Conservation (phyloP, 2,329 filamentous ascomycete genomes). For the Harringtonia lauricola region DNA sequence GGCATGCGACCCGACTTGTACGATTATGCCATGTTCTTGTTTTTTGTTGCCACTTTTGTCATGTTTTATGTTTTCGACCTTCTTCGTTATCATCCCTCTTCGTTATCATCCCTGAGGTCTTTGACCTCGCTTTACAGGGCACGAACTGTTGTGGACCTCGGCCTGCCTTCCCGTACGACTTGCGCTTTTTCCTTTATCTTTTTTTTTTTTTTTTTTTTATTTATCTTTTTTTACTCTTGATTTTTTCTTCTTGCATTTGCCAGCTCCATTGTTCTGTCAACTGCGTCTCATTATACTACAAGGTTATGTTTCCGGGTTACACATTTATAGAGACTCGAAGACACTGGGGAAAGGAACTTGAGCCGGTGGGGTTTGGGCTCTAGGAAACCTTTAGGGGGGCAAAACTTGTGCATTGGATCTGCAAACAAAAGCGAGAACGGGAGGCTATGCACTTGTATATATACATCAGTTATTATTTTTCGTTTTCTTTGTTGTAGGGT, state of each 20-base stretch:
- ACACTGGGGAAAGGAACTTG: not conserved
- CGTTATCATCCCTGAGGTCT: too few relatives aligned
- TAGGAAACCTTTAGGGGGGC: not conserved
- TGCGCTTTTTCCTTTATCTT: not conserved
- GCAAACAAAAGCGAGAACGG: not conserved
- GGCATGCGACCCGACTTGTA: not conserved
- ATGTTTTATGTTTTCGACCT: not conserved
- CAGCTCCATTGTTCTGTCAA: constrained; percentile 2
- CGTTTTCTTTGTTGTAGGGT: constrained; percentile 8
- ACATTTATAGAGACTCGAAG: constrained; percentile 3
- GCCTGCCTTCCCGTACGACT: not conserved
- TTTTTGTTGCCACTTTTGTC: not conserved
- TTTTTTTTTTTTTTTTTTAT: not conserved
- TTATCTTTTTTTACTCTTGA: not conserved
- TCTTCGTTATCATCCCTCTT: too few relatives aligned
- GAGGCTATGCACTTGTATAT: constrained; percentile 9
- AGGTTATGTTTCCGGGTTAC: constrained; percentile 1
- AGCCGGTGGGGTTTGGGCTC: not conserved
- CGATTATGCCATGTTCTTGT: not conserved
- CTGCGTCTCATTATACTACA: not conserved
- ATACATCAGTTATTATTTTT: constrained; percentile 4
- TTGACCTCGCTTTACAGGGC: not conserved
- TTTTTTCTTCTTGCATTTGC: constrained; percentile 4
- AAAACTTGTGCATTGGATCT: constrained; percentile 2
- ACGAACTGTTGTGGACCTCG: not conserved